These are phyloP conservation scores for Candida parachauliodes DNA, from an alignment of 805 yeast genomes.

Conservation along the genomic window DNA sequence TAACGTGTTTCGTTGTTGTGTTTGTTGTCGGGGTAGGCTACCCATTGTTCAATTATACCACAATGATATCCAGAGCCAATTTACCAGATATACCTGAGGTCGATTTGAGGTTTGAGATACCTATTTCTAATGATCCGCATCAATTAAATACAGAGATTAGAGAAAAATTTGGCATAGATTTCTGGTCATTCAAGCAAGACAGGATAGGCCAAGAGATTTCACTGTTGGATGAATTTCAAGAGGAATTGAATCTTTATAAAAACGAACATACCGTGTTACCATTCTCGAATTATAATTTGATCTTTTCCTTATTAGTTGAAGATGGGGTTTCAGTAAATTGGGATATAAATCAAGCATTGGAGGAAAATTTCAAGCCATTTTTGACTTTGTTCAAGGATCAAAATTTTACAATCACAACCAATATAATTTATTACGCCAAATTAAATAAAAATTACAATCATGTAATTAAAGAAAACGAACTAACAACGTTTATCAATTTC, in stretches of 20 bases:
- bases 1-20: conserved; percentile 12
- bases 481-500: conserved; percentile 75
- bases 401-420: conserved; percentile 75
- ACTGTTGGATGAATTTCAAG: background rate
- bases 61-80: conserved; percentile 59
- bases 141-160: conserved; percentile 1
- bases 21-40: conserved; percentile 37
- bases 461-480: conserved; percentile 45
- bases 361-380: conserved; percentile 50
- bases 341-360: conserved; percentile 61
- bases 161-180: background rate
- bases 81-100: conserved; percentile 36
- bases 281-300: conserved; percentile 63
- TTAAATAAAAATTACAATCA: conserved; percentile 25
- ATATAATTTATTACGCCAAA: conserved; percentile 65
- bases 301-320: conserved; percentile 71
- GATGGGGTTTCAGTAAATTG: conserved; percentile 64
- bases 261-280: background rate
- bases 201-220: background rate
- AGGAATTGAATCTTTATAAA: background rate
- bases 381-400: conserved; percentile 49
- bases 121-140: background rate
- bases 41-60: conserved; percentile 60
- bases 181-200: conserved; percentile 1
- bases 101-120: conserved; percentile 2